Evolutionary conservation across 768 basidiomycete species (phyloP).

Genomic region (Naematelia encephala): DNA sequence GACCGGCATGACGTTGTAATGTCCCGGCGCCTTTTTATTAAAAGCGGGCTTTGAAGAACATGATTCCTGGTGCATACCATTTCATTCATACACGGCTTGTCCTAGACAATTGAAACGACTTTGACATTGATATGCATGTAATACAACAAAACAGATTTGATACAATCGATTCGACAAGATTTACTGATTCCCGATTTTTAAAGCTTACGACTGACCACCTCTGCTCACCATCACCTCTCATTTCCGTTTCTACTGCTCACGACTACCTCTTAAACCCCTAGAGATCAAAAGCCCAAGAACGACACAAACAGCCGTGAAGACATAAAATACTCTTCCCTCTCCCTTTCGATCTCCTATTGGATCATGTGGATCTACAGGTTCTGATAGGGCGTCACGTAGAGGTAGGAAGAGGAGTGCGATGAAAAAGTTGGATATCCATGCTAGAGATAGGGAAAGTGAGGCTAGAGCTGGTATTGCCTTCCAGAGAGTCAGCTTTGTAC

Average conservation of each 20-base stretch:
- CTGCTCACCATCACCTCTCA: too few species aligned
- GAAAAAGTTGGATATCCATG: slow-evolving; percentile 80
- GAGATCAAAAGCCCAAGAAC: slow-evolving; percentile 35
- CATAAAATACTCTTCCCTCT: slow-evolving; percentile 84
- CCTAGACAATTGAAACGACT: too few species aligned
- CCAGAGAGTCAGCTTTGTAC: neutral
- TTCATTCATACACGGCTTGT: too few species aligned
- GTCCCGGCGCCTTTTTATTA: too few species aligned
- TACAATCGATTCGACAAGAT: too few species aligned
- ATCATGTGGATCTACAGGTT: slow-evolving; percentile 22
- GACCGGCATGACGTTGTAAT: too few species aligned
- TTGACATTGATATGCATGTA: too few species aligned
- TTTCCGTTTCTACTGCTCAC: neutral
- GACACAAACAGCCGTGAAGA: slow-evolving; percentile 65
- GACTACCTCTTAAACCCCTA: slow-evolving; percentile 18
- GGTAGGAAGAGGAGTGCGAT: slow-evolving; percentile 84
- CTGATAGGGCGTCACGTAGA: slow-evolving; percentile 64
- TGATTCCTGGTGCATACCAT: too few species aligned
- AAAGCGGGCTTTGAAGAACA: too few species aligned
- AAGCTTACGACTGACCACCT: too few species aligned
- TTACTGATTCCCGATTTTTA: too few species aligned
- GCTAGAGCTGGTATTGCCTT: slow-evolving; percentile 79
- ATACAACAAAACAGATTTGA: too few species aligned
- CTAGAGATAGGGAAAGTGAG: slow-evolving; percentile 68
- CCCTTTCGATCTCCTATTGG: slow-evolving; percentile 55